Evolutionary conservation across 345 rosid species (phyloP).

Genomic region (Boechera retrofracta): DNA sequence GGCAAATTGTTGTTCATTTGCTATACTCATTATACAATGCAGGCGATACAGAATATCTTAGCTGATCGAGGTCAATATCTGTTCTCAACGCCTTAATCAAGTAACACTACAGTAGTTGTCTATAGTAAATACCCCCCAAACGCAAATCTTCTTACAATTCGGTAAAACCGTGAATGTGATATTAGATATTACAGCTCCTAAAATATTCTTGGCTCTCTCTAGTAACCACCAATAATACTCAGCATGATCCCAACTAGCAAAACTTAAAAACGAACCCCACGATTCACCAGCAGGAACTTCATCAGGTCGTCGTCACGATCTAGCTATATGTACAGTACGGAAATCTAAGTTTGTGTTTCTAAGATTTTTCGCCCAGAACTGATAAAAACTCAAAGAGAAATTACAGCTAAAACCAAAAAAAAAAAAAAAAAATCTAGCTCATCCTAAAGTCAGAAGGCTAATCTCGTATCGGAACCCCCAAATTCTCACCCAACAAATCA

Average conservation of each 20-base stretch:
- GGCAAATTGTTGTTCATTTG: constrained; percentile 52
- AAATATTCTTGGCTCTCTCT: constrained; percentile 2
- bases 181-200: constrained; percentile 13
- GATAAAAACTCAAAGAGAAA: constrained; percentile 10
- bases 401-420: constrained; percentile 15
- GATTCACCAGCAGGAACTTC: constrained; percentile 34
- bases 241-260: constrained; percentile 30
- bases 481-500: constrained; percentile 32
- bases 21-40: constrained; percentile 66
- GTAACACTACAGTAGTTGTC: constrained; percentile 35
- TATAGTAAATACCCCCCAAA: constrained; percentile 16
- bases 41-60: constrained; percentile 25
- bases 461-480: constrained; percentile 36
- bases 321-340: constrained; percentile 37
- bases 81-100: constrained; percentile 24
- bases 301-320: constrained; percentile 32
- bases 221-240: constrained; percentile 29
- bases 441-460: constrained; percentile 43
- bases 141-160: constrained; percentile 16
- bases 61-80: constrained; percentile 9
- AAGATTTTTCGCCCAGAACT: constrained; percentile 8
- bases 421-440: constrained; percentile 35
- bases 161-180: constrained; percentile 8
- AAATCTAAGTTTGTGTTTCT: constrained; percentile 8
- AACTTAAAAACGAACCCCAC: constrained; percentile 17